Evolutionary conservation across 2,329 filamentous ascomycete genomes (phyloP), one percentile per base, ranked within the genome.

Genomic region (Fusarium tuaranense): DNA sequence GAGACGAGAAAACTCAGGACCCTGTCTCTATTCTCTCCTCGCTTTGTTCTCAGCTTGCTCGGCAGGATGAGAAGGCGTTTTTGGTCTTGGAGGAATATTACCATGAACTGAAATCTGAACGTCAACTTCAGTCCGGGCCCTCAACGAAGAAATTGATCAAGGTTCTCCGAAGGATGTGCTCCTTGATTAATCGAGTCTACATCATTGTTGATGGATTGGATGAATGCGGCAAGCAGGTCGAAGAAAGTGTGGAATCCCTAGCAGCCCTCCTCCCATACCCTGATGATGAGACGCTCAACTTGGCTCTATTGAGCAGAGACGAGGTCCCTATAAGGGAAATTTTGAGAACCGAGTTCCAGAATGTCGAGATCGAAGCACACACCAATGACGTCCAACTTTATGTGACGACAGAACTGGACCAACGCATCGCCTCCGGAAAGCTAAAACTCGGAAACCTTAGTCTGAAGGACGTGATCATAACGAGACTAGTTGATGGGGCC

Each of bases 301-400:
- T 67, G 1, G 67, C 73, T 5, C 9, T 74, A 0, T n/a, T 72
- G 2, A 74, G 67, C 4, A 58, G 73, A 36, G 39, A 74, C 6
- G 67, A 75, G 12, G 1, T 57, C 3, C 2, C 9, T 1, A 75
- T 74, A 8, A 46, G 60, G 3, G 8, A 58, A 0, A 30, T 22
- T 1, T 0, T 72, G 1, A 38, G 53, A 10, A 5, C 1, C 1
- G 5, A 44, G 8, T 74, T 71, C 7, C 2, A n/a, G 1, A 22
- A 32, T 14, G 4, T 75, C 7, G 63, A 70, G 22, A 63, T 72
- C 5, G 69, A 59, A 44, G 73, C 72, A 0, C 71, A 70, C 7
- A 70, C 66, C 0, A 58, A 74, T 3, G 73, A 75, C 16, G 18
- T 75, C 3, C 51, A 65, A 9, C 25, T 58, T 1, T 75, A 75